These are phyloP conservation scores for Coelastrella sp. DNA, from an alignment of 139 green algal species.

Conservation along the genomic window DNA sequence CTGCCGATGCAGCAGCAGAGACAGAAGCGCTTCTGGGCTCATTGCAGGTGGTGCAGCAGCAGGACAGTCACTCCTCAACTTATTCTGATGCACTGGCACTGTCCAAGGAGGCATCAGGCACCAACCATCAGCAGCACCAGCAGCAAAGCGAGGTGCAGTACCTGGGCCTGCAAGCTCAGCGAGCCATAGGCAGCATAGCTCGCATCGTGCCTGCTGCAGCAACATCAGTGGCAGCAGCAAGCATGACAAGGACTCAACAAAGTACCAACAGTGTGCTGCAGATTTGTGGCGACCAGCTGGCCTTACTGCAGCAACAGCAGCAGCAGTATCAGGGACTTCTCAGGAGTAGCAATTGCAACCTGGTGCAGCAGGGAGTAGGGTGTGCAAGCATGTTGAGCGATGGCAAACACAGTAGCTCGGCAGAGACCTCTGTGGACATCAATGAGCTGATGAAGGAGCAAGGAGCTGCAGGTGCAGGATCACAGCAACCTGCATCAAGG, in stretches of 20 bases:
- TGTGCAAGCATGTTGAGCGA: background rate
- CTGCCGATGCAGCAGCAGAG: background rate
- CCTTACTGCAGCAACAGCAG: no score
- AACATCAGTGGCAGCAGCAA: background rate
- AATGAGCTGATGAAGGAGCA: constrained; percentile 13
- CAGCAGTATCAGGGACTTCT: no score
- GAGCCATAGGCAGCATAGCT: no score
- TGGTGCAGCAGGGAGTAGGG: no score
- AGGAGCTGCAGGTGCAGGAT: background rate
- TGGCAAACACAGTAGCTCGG: background rate
- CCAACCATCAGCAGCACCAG: background rate
- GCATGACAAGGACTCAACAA: background rate
- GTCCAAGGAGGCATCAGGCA: background rate
- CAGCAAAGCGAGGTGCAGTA: background rate
- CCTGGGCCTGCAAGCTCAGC: no score
- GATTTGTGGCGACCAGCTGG: no score
- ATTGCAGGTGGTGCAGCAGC: background rate
- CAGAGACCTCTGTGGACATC: constrained; percentile 9
- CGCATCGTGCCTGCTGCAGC: no score
- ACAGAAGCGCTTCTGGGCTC: background rate
- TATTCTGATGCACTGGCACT: background rate
- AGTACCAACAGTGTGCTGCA: no score
- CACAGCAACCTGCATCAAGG: no score
- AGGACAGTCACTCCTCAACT: background rate
- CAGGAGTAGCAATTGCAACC: no score